phyloP scores from a whole-genome alignment of 108 stramenopile species.

The Cyclotella choctawhatcheeana region DNA sequence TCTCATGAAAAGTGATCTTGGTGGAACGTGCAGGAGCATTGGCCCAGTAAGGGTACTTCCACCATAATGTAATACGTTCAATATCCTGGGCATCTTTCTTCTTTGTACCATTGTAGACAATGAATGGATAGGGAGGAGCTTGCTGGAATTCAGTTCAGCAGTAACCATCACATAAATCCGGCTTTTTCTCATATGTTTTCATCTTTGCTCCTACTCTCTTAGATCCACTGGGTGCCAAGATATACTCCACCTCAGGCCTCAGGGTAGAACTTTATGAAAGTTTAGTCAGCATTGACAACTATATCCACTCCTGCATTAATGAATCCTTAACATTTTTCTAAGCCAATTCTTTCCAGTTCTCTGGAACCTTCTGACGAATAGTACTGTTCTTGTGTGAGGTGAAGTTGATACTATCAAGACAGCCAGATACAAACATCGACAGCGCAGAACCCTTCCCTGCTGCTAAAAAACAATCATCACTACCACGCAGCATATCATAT shows the following conservation, averaged over 20 bases:
- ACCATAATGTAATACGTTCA: neutral
- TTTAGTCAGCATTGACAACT: too few relatives aligned
- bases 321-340: too few relatives aligned
- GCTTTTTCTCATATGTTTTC: neutral
- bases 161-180: slow-evolving; percentile 4
- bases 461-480: neutral
- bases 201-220: neutral
- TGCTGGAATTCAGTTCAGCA: neutral
- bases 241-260: too few relatives aligned
- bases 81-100: neutral
- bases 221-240: neutral
- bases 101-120: slow-evolving; percentile 3
- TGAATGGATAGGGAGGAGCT: neutral
- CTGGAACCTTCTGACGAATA: too few relatives aligned
- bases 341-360: too few relatives aligned
- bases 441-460: too few relatives aligned
- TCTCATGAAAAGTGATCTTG: neutral
- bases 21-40: neutral
- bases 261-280: too few relatives aligned
- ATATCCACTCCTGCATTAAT: too few relatives aligned
- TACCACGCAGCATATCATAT: neutral
- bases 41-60: neutral
- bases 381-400: too few relatives aligned
- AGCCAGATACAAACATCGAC: too few relatives aligned
- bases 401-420: too few relatives aligned